A percentile compares a stretch with the other conserved stretches of the same genome.
These are phyloP conservation scores for Chaetomium sp. DNA, from an alignment of 2,329 filamentous ascomycete species.

Conservation along the genomic window DNA sequence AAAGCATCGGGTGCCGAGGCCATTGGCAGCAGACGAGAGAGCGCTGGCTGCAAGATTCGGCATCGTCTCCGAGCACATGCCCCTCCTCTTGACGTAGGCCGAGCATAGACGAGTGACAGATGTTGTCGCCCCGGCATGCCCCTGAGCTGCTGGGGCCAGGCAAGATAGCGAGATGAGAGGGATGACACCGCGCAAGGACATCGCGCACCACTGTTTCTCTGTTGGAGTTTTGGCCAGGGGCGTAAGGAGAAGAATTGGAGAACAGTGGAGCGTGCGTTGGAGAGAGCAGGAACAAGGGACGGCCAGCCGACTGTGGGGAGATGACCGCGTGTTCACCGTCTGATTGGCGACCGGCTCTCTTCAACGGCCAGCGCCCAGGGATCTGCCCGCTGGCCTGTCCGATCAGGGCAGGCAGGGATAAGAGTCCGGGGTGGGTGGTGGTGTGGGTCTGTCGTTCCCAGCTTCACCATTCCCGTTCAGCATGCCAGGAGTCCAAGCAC, in stretches of 20 bases:
- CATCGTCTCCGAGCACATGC: constrained; percentile 18
- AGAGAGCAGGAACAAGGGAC: constrained; percentile 31
- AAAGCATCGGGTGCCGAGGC: constrained; percentile 30
- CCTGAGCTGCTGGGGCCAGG: constrained; percentile 9
- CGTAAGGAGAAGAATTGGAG: constrained; percentile 26
- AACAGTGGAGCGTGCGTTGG: constrained; percentile 22
- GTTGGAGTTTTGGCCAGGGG: constrained; percentile 16
- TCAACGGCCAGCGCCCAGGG: constrained; percentile 27
- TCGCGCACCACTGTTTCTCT: constrained; percentile 17
- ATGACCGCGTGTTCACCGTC: constrained; percentile 6
- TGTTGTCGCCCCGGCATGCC: background rate
- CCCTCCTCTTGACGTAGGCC: constrained; percentile 3
- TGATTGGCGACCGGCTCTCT: constrained; percentile 26
- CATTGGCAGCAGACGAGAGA: constrained; percentile 17
- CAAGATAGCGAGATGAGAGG: constrained; percentile 26
- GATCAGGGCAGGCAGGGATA: constrained; percentile 32
- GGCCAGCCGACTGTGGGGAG: constrained; percentile 30
- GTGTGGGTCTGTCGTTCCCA: constrained; percentile 22
- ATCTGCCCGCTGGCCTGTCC: constrained; percentile 28
- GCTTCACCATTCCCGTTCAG: constrained; percentile 12
- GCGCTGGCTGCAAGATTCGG: constrained; percentile 23
- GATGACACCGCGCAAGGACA: constrained; percentile 9
- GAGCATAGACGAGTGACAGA: background rate
- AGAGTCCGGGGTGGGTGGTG: constrained; percentile 20
- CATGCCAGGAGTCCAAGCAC: background rate